Conservation (phyloP, 192 early-diverging fungal species). For the Linnemannia exigua region DNA sequence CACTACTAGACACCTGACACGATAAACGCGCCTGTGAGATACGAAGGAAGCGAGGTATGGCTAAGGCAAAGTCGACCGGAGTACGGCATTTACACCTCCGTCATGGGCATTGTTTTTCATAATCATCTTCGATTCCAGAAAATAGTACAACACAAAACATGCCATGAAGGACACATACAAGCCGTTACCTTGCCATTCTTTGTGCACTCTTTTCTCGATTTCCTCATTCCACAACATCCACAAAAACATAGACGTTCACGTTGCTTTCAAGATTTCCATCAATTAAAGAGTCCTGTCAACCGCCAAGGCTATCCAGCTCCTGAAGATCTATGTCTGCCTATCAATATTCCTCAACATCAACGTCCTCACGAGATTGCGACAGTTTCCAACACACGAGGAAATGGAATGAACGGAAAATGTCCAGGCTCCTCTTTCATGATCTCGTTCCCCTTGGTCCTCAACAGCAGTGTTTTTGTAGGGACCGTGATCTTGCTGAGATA, state of each 20-base stretch:
- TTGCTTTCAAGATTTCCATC: not conserved
- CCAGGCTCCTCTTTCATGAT: not conserved
- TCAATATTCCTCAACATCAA: not conserved
- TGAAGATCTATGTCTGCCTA: not conserved
- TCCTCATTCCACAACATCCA: not conserved
- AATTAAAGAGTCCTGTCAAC: not conserved
- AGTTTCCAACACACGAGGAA: not conserved
- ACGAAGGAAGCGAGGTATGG: no score
- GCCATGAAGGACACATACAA: no score
- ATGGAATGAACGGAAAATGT: not conserved
- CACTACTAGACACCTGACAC: no score
- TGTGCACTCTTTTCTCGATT: not conserved
- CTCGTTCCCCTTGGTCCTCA: not conserved
- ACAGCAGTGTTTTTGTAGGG: not conserved
- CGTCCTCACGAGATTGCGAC: not conserved
- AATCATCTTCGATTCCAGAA: no score
- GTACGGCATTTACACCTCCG: no score
- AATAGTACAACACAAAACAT: no score
- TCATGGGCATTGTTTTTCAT: no score
- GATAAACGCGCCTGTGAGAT: no score
- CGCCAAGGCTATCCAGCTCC: not conserved
- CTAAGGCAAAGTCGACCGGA: no score
- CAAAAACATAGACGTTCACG: not conserved
- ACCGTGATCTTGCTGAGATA: not conserved
- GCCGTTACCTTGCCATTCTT: no score